Evolutionary conservation across 2,329 filamentous ascomycete species (phyloP), one percentile per base, ranked within the genome.

Genomic region (Rhytidhysteron rufulum): DNA sequence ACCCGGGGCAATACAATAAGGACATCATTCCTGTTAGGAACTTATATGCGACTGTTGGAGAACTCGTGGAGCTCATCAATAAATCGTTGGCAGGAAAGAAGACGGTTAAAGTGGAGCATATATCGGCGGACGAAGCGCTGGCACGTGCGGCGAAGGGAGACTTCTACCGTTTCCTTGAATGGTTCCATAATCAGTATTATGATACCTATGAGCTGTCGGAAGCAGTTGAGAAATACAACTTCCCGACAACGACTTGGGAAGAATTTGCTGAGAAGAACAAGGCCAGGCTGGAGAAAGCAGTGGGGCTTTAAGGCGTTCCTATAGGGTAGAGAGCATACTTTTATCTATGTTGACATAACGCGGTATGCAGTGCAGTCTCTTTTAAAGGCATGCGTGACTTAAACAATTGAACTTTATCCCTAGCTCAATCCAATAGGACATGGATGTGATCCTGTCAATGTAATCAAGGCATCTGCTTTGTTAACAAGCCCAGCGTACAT

Each of bases 271-370:
- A 22, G 27, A 17, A 21, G 20, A 13, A 39, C 5, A 31, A 15
- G 11, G 19, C 21, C 21, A 21, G 16, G 13, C 18, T 39, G 19
- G 37, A 39, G 37, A 21, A 15, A 10, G 37, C 20, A 9, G 15
- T 39, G 13, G 37, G 37, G 4, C 32, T 39, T 19, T 27, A 13
- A 27, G 24, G n/a, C n/a, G n/a, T n/a, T n/a, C n/a, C n/a, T n/a
- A n/a, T n/a, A n/a, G n/a, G n/a, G n/a, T n/a, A n/a, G n/a, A n/a
- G n/a, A n/a, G n/a, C n/a, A n/a, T n/a, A n/a, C n/a, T n/a, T n/a
- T n/a, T n/a, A n/a, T n/a, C n/a, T n/a, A n/a, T n/a, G n/a, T n/a
- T n/a, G n/a, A n/a, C n/a, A n/a, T n/a, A n/a, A n/a, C n/a, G n/a
- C n/a, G n/a, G n/a, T n/a, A n/a, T n/a, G n/a, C n/a, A n/a, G n/a